Base-by-base conservation (phyloP, 2,329 filamentous ascomycete genomes). In the Hypoxylon sp. region DNA sequence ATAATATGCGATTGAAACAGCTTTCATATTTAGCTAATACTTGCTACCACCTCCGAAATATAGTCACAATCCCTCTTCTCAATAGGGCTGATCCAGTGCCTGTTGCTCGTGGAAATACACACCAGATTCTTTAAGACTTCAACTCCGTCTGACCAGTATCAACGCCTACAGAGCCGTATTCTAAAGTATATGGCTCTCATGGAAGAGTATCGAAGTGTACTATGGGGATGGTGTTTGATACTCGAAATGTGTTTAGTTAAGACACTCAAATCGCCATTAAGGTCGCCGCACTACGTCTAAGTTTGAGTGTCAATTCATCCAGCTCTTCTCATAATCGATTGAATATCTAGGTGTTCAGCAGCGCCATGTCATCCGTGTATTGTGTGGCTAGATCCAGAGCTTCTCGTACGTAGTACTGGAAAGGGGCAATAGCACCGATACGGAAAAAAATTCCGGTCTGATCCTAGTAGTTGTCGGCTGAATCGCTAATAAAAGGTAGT, bases 11-110 rank as follows among this genome's bases (percentile, higher is more conserved):
- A 9, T 50, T 50, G 25, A 46, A 46, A 41, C 32, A 46, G 5
- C 17, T 34, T 34, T 46, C n/a, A 46, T 56, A 56, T 46, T 56
- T 28, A 46, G 5, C 17, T 56, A n/a, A 30, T 41, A 5, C 17
- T 19, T 30, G 30, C 45, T 50, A 50, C 41, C 32, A 10, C 34
- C 30, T 25, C 43, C 21, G 49, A 41, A 32, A 38, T 50, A 14
- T 9, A 50, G 34, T 28, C n/a, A 28, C 30, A 43, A 10, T 41
- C 11, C 45, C n/a, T 10, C 43, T 21, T 3, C 41, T 28, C 7
- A 28, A 23, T 9, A 21, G 43, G 30, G 7, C 3, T 19, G 21
- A 43, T 43, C 36, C 14, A 38, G 14, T 14, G 17, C 14, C 9
- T 30, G 2, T 45, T n/a, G 38, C 7, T 17, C 9, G 34, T 43